Percentiles rank a stretch among this genome's conserved stretches.
Evolutionary conservation across 148 eudicot species (phyloP).

Genomic region (Cornus controversa): DNA sequence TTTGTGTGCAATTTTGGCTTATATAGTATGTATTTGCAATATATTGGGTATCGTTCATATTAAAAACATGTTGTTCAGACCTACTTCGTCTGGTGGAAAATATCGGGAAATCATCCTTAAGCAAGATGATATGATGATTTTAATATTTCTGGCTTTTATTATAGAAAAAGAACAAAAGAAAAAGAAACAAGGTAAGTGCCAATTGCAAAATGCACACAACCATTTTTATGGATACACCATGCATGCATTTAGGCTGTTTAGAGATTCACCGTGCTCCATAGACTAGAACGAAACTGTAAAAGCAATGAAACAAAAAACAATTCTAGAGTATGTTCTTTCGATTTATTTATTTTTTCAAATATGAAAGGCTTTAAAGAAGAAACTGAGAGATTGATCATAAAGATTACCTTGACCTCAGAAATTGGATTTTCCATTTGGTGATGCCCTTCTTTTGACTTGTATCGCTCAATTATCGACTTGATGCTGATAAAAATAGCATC

Average conservation of each 20-base stretch:
- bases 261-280: background rate
- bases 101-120: background rate
- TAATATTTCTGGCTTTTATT: background rate
- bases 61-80: background rate
- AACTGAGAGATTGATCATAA: background rate
- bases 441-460: constrained; percentile 43
- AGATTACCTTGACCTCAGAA: constrained; percentile 47
- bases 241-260: background rate
- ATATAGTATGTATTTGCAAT: background rate
- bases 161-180: background rate
- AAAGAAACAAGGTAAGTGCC: background rate
- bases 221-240: background rate
- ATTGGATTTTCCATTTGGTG: constrained; percentile 29
- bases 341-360: background rate
- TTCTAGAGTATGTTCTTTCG: background rate
- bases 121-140: background rate
- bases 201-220: too few relatives aligned
- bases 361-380: background rate
- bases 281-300: background rate
- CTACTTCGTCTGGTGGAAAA: background rate
- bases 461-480: constrained; percentile 42
- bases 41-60: background rate
- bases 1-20: background rate
- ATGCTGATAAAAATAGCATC: constrained; percentile 26
- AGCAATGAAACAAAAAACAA: background rate